Percentiles rank a stretch among this genome's conserved stretches.
phyloP scores from a whole-genome alignment of 225 moss, liverwort and hornwort species.

The Climacium dendroides region DNA sequence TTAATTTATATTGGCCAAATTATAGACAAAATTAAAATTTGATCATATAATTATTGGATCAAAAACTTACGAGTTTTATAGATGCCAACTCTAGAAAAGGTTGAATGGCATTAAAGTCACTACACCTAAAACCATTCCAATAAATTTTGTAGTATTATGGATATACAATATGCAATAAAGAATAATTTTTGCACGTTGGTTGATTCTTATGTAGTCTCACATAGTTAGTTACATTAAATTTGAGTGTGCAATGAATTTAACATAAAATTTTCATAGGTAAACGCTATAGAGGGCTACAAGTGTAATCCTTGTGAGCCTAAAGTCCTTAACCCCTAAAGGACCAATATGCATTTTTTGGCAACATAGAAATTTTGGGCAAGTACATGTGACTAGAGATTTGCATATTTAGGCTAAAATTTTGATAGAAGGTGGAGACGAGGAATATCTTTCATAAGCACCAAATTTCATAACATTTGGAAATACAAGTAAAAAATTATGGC shows the following conservation, averaged over 20 bases:
- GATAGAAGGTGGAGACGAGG: too few species aligned
- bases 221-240: not conserved
- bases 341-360: too few species aligned
- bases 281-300: not conserved
- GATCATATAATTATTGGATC: not conserved
- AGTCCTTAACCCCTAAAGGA: too few species aligned
- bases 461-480: too few species aligned
- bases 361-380: too few species aligned
- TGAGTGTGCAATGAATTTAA: not conserved
- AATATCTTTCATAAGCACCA: too few species aligned
- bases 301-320: not conserved
- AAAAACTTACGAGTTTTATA: not conserved
- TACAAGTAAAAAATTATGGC: too few species aligned
- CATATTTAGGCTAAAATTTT: too few species aligned
- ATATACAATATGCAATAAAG: not conserved
- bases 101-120: not conserved
- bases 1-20: not conserved
- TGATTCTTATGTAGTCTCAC: not conserved
- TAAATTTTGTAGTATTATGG: not conserved
- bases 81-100: not conserved
- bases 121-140: not conserved
- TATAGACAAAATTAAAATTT: not conserved
- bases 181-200: not conserved
- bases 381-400: too few species aligned
- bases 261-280: not conserved